A percentile compares a stretch with the other conserved stretches of the same genome.
phyloP scores from a whole-genome alignment of 1,139 yeast species.

The Yamadazyma membranifaciens region DNA sequence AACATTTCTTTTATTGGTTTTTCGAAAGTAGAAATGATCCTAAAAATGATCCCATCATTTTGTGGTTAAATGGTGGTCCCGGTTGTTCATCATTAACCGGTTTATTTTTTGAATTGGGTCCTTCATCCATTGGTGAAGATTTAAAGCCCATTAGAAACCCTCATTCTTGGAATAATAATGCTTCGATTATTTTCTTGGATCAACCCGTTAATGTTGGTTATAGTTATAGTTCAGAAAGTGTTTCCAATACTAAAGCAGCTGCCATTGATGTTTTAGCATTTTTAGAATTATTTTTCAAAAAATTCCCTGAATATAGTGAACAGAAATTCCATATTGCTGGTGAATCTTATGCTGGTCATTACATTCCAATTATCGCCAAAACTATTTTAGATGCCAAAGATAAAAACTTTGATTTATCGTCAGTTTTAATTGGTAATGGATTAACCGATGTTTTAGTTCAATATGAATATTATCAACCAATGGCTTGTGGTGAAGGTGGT shows the following conservation, averaged over 20 bases:
- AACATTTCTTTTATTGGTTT: constrained; percentile 58
- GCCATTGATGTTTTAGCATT: constrained; percentile 93
- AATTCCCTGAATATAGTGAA: constrained; percentile 78
- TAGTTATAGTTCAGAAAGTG: constrained; percentile 67
- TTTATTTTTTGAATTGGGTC: constrained; percentile 44
- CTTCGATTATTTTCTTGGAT: constrained; percentile 45
- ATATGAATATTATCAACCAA: constrained; percentile 85
- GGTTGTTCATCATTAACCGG: constrained; percentile 47
- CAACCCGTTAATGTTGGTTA: constrained; percentile 65
- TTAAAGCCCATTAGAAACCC: constrained; percentile 41
- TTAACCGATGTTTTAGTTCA: constrained; percentile 91
- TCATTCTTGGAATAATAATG: constrained; percentile 43
- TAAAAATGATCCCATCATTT: constrained; percentile 40
- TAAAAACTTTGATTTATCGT: constrained; percentile 78
- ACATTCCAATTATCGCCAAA: constrained; percentile 88
- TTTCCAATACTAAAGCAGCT: constrained; percentile 80
- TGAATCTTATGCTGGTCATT: constrained; percentile 98
- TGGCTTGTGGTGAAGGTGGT: constrained; percentile 98
- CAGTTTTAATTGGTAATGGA: constrained; percentile 94
- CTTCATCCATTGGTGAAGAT: constrained; percentile 34
- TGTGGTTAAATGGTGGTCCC: constrained; percentile 50
- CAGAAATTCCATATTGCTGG: constrained; percentile 93
- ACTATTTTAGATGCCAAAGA: constrained; percentile 79
- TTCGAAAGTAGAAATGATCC: constrained; percentile 49
- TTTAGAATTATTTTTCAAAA: constrained; percentile 83